A percentile compares a stretch with the other conserved stretches of the same genome.
Evolutionary conservation across 2,329 filamentous ascomycete species (phyloP).

Genomic region (Metarhizium humberi): DNA sequence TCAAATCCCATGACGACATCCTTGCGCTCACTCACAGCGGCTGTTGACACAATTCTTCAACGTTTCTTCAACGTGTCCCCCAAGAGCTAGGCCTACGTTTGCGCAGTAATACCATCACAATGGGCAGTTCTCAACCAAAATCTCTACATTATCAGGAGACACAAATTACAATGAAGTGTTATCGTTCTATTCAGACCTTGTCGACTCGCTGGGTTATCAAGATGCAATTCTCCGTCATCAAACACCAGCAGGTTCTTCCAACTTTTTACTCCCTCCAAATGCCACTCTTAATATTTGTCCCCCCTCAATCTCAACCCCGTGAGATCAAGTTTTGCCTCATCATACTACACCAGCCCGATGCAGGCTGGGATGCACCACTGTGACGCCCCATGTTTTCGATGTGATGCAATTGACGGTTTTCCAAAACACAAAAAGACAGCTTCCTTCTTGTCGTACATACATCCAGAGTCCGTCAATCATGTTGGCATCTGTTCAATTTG

Average conservation of each 20-base stretch:
- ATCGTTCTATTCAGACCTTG: background rate
- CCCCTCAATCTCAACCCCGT: background rate
- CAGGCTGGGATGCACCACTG: background rate
- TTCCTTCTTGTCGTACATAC: background rate
- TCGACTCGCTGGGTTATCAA: background rate
- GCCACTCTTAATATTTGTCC: background rate
- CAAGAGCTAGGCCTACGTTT: too few relatives aligned
- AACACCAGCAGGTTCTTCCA: background rate
- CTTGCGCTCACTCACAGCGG: too few relatives aligned
- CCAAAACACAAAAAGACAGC: slow-evolving; percentile 4
- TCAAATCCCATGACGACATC: too few relatives aligned
- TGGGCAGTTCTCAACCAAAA: too few relatives aligned
- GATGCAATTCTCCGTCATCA: background rate
- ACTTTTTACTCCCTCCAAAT: background rate
- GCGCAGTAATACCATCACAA: too few relatives aligned
- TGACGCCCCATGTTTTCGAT: background rate
- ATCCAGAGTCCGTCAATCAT: background rate
- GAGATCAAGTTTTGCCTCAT: background rate
- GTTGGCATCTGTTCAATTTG: background rate
- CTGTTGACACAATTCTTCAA: too few relatives aligned
- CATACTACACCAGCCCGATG: background rate
- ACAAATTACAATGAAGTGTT: background rate
- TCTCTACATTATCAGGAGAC: background rate
- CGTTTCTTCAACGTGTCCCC: too few relatives aligned
- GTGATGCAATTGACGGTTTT: background rate